phyloP scores from a whole-genome alignment of 345 rosid genomes.

The Kernera saxatilis region DNA sequence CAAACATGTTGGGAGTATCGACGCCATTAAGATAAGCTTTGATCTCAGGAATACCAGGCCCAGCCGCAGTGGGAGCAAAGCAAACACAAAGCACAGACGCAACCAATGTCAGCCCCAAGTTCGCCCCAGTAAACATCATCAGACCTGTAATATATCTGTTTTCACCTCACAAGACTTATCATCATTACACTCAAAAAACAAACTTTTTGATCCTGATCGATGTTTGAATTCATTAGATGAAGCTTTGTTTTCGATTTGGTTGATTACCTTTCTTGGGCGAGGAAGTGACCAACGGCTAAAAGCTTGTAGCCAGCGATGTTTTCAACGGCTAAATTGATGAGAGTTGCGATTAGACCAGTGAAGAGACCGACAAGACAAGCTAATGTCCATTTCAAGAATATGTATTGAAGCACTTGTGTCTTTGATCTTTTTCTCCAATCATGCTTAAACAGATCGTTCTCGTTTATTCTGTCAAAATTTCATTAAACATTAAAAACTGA shows the following conservation, averaged over 20 bases:
- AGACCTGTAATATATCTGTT: slow-evolving; percentile 67
- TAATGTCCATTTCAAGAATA: slow-evolving; percentile 73
- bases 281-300: slow-evolving; percentile 57
- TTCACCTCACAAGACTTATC: background rate
- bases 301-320: slow-evolving; percentile 94
- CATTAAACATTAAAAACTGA: background rate
- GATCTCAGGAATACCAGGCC: slow-evolving; percentile 93
- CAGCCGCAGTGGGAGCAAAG: slow-evolving; percentile 94
- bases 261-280: slow-evolving; percentile 52
- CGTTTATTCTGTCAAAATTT: slow-evolving; percentile 61
- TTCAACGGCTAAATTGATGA: slow-evolving; percentile 82
- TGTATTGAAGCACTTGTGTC: slow-evolving; percentile 71
- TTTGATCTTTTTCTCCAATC: slow-evolving; percentile 94
- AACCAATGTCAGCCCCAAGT: slow-evolving; percentile 50
- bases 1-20: slow-evolving; percentile 89
- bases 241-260: background rate
- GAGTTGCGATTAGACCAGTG: slow-evolving; percentile 78
- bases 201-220: background rate
- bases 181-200: background rate
- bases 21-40: slow-evolving; percentile 97
- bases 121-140: slow-evolving; percentile 47
- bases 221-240: background rate
- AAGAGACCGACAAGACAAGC: slow-evolving; percentile 80
- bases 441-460: slow-evolving; percentile 88
- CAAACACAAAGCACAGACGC: slow-evolving; percentile 75